phyloP scores from a whole-genome alignment of 345 rosid species.

The Durio zibethinus region DNA sequence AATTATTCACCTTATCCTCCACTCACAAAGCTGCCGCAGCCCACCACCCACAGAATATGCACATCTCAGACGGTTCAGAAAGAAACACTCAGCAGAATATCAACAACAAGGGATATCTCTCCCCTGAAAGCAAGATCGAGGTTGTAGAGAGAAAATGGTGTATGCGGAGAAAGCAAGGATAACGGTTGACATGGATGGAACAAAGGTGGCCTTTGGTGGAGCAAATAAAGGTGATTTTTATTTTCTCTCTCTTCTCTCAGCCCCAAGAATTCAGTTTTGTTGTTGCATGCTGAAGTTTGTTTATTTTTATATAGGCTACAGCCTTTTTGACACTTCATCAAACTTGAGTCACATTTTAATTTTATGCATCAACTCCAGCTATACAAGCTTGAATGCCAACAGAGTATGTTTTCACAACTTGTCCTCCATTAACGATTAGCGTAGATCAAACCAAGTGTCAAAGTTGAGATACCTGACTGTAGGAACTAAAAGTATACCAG shows the following conservation, averaged over 20 bases:
- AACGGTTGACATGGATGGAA: neutral
- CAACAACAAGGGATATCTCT: neutral
- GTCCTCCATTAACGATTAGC: neutral
- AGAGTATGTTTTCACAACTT: neutral
- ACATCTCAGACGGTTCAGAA: neutral
- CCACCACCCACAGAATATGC: neutral
- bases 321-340: neutral
- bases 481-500: neutral
- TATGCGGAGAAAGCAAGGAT: neutral
- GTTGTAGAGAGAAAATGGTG: neutral
- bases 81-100: neutral
- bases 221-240: neutral
- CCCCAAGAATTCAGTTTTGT: neutral
- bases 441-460: neutral
- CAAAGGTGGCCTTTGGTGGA: neutral
- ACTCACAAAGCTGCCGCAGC: neutral
- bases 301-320: neutral
- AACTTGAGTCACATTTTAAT: neutral
- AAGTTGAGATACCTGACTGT: neutral
- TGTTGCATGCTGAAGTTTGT: neutral
- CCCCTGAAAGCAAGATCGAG: neutral
- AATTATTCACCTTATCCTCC: neutral
- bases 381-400: neutral
- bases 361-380: conserved; percentile 3
- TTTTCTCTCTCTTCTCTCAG: neutral